Evolutionary conservation across 129 eudicot genomes (phyloP).

Genomic region (Helichrysum umbraculigerum): DNA sequence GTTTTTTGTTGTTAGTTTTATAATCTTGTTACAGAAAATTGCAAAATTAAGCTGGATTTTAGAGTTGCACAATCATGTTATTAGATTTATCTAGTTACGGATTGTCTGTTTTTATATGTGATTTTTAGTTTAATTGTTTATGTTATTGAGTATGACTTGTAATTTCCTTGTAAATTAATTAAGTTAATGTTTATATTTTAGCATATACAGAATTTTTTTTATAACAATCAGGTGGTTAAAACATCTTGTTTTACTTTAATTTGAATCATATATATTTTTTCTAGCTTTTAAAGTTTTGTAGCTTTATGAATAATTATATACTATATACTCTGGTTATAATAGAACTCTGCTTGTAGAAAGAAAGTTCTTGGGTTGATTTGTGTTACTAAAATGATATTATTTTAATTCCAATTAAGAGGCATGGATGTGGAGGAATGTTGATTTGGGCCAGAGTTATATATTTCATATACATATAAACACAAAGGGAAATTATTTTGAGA

Average conservation of each 20-base stretch:
- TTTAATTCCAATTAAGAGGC: no score
- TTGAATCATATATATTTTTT: no score
- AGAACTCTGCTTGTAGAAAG: no score
- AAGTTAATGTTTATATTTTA: no score
- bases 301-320: no score
- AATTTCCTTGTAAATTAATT: background rate
- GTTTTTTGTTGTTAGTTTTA: background rate
- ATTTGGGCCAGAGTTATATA: no score
- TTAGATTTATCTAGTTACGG: background rate
- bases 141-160: background rate
- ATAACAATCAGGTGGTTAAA: background rate
- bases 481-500: background rate
- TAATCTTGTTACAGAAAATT: background rate
- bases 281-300: no score
- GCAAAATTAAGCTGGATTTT: background rate
- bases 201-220: background rate
- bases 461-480: background rate
- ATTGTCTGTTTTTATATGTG: no score
- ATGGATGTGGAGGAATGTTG: no score
- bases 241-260: background rate
- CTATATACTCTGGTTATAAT: no score
- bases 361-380: no score
- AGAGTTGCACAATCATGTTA: background rate
- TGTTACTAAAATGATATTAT: no score
- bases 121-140: background rate